Base-by-base conservation (phyloP, 2,329 filamentous ascomycete genomes). In the Aureobasidium melanogenum region DNA sequence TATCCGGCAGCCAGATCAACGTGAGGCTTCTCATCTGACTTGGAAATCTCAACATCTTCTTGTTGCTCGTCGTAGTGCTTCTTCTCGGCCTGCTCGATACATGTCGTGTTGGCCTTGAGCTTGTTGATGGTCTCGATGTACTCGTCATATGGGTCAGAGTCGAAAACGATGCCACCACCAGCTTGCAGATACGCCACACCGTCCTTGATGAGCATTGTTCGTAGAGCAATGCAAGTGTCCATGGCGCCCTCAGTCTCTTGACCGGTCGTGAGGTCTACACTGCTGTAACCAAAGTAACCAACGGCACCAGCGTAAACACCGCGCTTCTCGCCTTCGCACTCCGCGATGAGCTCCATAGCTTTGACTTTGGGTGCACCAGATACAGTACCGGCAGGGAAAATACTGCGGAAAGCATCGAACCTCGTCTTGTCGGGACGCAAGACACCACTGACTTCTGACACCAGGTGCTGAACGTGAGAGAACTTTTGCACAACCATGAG, bases 81-180 rank as follows among this genome's bases (percentile, higher is more conserved):
- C 72, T 87, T 82, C 77, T 97, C 93, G 1, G 92, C 93, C 56
- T 86, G 84, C 63, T 86, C 87, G 73, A 97, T 92, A 75, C 90
- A 94, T 67, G 88, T 84, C 79, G 95, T 91, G 73, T 96, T 96
- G 47, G 91, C 89, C 28, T 88, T 86, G 51, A 96, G 79, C 81
- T 99, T 99, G 79, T 99, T 97, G 78, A 94, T 90, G 66, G 95
- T 97, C 82, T 97, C 91, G 75, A 93, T 84, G 80, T 92, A 97
- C 75, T 97, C 94, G 66, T 97, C 90, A 69, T 88, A 88, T 36
- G 83, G 88, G 71, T 96, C 92, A 43, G 89, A 95, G 75, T 97
- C 94, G 70, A 93, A 96, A 46, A 96, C 92, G 69, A 97, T 96
- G 32, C 92, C 92, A 38, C 92, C 92, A 15, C 88, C 85, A 41